Base-by-base conservation (phyloP, 176 grass and related monocot genomes). In the Eleusine indica region DNA sequence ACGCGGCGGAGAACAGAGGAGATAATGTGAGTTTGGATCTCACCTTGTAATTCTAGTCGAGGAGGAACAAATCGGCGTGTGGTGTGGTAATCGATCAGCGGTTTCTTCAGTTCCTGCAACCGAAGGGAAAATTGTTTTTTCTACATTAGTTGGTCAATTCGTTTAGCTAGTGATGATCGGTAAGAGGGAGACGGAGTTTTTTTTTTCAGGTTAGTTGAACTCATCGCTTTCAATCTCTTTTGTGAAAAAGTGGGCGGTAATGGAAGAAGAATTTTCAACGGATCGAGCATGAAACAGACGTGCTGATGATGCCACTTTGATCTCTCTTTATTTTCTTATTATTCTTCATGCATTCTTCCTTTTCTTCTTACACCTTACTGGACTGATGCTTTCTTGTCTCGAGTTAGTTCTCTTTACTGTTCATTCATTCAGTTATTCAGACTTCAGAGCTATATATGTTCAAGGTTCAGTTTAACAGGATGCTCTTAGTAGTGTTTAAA, bases 21-120 rank as follows among this genome's bases (percentile, higher is more conserved):
- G 88, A 90, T 12, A 90, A 89, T 71, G 86, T 98, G 73, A 98
- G 92, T 84, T 82, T 98, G 82, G 95, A 98, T 91, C 91, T 98
- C 86, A 91, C 86, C 80, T 85, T 98, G 91, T 98, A 94, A 85
- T 82, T 77, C 69, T 73, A 30, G 48, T 57, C 5, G 58, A 61
- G 11, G 3, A 12, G 16, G 25, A 4, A 64, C 11, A 63, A 64
- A 64, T 30, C 25, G 25, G 39, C 68, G 76, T 10, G 15, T 37
- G 79, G 19, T 73, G 73, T 35, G 15, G 58, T 61, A 49, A 82
- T 77, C 72, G 73, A 64, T 64, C 61, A 64, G 11, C 61, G 29
- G 22, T 22, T 22, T 29, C 10, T 28, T 64, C 61, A 49, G 51
- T 79, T 83, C 79, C 54, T 60, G 47, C 4, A 71, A 72, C 64